Evolutionary conservation across 2,329 filamentous ascomycete genomes (phyloP).

Genomic region (Neofusicoccum laricinum): DNA sequence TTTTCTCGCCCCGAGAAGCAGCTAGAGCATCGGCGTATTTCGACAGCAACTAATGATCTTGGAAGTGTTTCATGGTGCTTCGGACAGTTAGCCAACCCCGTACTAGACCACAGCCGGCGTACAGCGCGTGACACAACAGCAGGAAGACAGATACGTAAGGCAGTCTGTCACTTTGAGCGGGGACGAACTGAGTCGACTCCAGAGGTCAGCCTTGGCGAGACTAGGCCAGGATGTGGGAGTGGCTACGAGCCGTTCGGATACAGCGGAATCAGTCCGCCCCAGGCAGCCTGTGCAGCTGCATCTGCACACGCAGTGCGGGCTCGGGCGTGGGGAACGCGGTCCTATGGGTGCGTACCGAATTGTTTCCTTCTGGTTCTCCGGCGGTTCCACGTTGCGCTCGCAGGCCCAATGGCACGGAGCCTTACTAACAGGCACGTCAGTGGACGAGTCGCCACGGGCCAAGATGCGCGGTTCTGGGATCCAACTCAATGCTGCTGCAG

Average conservation of each 20-base stretch:
- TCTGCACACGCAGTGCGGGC: background rate
- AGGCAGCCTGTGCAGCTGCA: background rate
- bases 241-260: conserved; percentile 8
- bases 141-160: background rate
- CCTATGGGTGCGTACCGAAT: background rate
- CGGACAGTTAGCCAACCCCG: background rate
- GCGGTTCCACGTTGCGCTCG: background rate
- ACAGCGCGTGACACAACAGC: background rate
- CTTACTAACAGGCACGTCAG: too few relatives aligned
- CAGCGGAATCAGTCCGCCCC: conserved; percentile 2
- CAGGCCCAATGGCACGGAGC: background rate
- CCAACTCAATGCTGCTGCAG: too few relatives aligned
- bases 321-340: background rate
- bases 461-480: background rate
- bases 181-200: background rate
- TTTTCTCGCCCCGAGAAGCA: background rate
- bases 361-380: background rate
- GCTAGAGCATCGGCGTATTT: background rate
- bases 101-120: background rate
- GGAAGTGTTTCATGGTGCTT: background rate
- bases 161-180: background rate
- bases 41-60: background rate
- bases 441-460: background rate
- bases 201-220: background rate
- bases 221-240: conserved; percentile 4